phyloP scores from a whole-genome alignment of 768 basidiomycete genomes.

The Ramaria rubella region DNA sequence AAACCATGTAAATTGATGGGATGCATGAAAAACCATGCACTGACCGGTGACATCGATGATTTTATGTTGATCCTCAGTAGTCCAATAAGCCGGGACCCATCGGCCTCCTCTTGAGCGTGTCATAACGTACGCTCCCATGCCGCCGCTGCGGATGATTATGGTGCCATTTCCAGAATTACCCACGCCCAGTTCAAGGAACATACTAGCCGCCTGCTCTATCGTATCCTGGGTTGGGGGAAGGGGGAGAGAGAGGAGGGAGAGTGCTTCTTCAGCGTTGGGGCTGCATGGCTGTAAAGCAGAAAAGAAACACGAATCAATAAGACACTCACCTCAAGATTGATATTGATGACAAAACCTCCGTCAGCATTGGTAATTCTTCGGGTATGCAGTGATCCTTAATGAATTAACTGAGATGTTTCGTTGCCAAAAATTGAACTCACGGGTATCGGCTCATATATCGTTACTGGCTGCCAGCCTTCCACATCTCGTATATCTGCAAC shows the following conservation, averaged over 20 bases:
- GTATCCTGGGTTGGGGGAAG: constrained; percentile 47
- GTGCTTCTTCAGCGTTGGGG: constrained; percentile 83
- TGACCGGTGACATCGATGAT: constrained; percentile 85
- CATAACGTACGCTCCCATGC: constrained; percentile 61
- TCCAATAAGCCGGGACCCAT: constrained; percentile 80
- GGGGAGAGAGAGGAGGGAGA: constrained; percentile 43
- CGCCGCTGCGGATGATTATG: constrained; percentile 71
- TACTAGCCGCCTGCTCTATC: constrained; percentile 61
- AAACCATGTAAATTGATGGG: neutral
- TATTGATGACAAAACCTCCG: constrained; percentile 51
- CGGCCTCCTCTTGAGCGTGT: constrained; percentile 32
- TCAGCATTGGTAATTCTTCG: constrained; percentile 63
- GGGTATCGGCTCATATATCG: constrained; percentile 84
- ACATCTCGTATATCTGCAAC: constrained; percentile 52
- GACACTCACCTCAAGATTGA: constrained; percentile 74
- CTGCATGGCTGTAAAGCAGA: no score
- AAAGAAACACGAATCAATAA: no score
- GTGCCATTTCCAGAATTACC: constrained; percentile 43
- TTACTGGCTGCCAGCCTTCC: constrained; percentile 53
- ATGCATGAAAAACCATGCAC: constrained; percentile 14
- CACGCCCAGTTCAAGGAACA: constrained; percentile 56
- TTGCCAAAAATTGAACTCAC: constrained; percentile 47
- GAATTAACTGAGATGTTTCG: no score
- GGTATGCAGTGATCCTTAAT: constrained; percentile 78
- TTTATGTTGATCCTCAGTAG: constrained; percentile 39